Base-by-base conservation (phyloP, 2,329 filamentous ascomycete genomes). In the Fusarium proliferatum region DNA sequence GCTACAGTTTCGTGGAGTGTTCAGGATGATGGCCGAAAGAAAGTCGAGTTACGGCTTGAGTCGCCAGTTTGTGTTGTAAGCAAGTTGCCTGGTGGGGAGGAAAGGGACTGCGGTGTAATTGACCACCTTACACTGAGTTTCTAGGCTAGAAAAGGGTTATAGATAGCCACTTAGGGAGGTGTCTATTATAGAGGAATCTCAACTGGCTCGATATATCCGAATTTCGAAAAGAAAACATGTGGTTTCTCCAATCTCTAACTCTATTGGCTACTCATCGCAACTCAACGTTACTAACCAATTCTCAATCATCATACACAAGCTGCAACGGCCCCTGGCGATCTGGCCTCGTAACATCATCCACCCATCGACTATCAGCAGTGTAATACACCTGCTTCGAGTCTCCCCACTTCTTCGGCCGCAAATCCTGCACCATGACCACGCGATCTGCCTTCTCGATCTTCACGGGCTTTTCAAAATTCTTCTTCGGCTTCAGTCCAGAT, bases 381-480 rank as follows among this genome's bases (percentile, higher is more conserved):
- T 57, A 57, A 9, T 61, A 57, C 3, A 10, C 19, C 33, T 41
- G 28, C 26, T 19, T 33, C 21, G 34, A 30, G 3, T 26, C 7
- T 9, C 6, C 17, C 26, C 16, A 17, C 7, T 26, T 23, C 34
- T 15, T n/a, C 0, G 41, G 28, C 10, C 1, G 6, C 11, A 23
- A 1, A 2, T 34, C n/a, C 34, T 41, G 61, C 1, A 17, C 11
- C 28, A 48, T 60, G 2, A 63, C 42, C 41, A 2, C 2, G 3
- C 34, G 28, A 2, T 36, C n/a, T 0, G 5, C 53, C 10, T 0
- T 41, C 3, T 4, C 11, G 2, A 60, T 46, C 26, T 23, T 33
- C 0, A 42, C 11, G 0, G 45, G 64, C 6, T 15, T 11, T 0
- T 41, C 1, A 19, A 16, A 9, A 5, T 6, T 1, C 19, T 42